A percentile compares a stretch with the other conserved stretches of the same genome.
Conservation (phyloP, 371 early-diverging fungal genomes). For the Mortierella sp. region DNA sequence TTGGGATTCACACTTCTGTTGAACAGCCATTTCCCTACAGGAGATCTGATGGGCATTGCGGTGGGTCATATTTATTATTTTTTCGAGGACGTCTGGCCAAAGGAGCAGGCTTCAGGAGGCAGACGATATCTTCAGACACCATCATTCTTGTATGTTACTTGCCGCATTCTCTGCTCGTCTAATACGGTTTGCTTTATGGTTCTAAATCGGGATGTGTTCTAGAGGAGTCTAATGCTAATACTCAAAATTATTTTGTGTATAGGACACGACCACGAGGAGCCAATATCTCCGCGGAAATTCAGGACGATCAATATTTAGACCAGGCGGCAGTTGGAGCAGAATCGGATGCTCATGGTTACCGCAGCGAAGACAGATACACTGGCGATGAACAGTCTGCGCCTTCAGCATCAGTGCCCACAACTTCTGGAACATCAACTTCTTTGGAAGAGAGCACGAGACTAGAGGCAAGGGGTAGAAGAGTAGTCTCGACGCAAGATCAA, state of each 20-base stretch:
- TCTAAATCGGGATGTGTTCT: no score
- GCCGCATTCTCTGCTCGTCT: neutral
- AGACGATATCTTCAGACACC: constrained; percentile 72
- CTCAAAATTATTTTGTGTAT: neutral
- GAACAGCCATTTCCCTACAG: constrained; percentile 80
- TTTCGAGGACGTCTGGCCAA: constrained; percentile 95
- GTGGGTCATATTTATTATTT: constrained; percentile 96
- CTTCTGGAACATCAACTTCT: constrained; percentile 16
- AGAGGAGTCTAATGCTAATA: neutral
- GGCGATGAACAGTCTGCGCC: constrained; percentile 17
- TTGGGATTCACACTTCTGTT: constrained; percentile 85
- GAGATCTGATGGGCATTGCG: constrained; percentile 86
- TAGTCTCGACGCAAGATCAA: constrained; percentile 12
- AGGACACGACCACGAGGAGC: constrained; percentile 31
- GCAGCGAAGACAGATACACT: neutral
- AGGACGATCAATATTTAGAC: constrained; percentile 15
- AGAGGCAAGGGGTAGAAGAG: constrained; percentile 21
- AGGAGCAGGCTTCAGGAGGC: constrained; percentile 73
- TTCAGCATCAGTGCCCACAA: constrained; percentile 7
- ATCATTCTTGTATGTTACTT: constrained; percentile 65
- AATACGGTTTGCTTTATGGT: neutral
- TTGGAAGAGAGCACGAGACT: constrained; percentile 29
- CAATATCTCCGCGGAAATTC: constrained; percentile 40
- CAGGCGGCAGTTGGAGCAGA: constrained; percentile 5
- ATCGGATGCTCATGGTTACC: neutral